These are phyloP conservation scores for Arachis hypogaea DNA, from an alignment of 306 rosid genomes.

Conservation along the genomic window DNA sequence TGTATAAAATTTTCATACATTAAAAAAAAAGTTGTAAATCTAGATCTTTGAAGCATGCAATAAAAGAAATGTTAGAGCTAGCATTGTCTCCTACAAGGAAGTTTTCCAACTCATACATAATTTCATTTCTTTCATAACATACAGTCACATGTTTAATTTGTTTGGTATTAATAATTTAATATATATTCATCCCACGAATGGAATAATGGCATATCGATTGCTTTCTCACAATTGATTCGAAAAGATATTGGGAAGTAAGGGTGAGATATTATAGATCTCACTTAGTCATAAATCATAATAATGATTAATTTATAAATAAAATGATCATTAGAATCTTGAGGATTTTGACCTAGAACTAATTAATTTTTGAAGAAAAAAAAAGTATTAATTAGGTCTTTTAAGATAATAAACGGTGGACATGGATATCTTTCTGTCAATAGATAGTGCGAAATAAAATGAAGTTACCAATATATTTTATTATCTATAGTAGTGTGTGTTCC, in stretches of 20 bases:
- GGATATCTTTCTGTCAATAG: no score
- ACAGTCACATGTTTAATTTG: neutral
- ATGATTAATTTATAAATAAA: no score
- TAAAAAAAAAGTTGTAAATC: neutral
- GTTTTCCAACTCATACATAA: slow-evolving; percentile 26
- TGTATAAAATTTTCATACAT: no score
- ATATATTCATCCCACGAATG: neutral
- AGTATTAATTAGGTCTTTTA: no score
- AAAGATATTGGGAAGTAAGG: neutral
- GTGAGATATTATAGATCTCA: neutral
- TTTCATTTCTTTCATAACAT: neutral
- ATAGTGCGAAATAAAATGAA: no score
- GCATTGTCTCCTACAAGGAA: slow-evolving; percentile 29
- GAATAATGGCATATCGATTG: neutral
- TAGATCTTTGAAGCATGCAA: slow-evolving; percentile 2
- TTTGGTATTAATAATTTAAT: neutral
- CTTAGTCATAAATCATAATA: neutral
- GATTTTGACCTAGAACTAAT: no score
- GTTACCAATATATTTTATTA: no score
- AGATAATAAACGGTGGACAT: no score
- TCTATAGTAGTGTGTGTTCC: no score
- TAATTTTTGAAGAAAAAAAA: no score
- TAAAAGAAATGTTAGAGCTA: slow-evolving; percentile 1
- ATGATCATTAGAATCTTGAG: no score
- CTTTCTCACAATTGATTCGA: neutral